A percentile compares a stretch with the other conserved stretches of the same genome.
phyloP scores from a whole-genome alignment of 2,329 filamentous ascomycete species.

The Penicillium sp. region DNA sequence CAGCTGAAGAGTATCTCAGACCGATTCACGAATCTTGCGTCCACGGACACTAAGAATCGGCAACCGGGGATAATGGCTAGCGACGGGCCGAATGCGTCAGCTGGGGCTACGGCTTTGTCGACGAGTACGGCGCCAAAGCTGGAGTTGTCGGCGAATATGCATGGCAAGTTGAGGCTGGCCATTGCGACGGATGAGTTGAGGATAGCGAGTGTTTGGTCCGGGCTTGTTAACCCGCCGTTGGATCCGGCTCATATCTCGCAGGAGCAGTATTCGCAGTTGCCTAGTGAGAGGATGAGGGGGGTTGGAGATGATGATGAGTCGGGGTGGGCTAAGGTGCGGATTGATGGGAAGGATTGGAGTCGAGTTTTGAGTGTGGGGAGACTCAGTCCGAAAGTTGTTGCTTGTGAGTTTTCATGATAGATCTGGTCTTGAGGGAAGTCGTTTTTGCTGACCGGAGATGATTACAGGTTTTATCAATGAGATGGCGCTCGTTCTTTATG shows the following conservation, averaged over 20 bases:
- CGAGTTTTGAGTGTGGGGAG: conserved; percentile 88
- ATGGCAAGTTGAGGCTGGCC: conserved; percentile 76
- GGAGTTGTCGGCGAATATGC: conserved; percentile 90
- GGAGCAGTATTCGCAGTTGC: conserved; percentile 68
- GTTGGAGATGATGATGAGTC: conserved; percentile 68
- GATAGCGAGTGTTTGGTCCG: conserved; percentile 82
- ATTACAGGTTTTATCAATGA: conserved; percentile 45
- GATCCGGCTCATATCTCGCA: conserved; percentile 73
- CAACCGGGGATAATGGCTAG: conserved; percentile 14
- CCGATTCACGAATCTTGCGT: conserved; percentile 83
- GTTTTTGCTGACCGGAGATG: background rate
- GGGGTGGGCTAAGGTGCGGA: conserved; percentile 82
- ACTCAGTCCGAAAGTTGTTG: conserved; percentile 86
- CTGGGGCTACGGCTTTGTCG: conserved; percentile 29
- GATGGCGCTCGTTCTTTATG: conserved; percentile 46
- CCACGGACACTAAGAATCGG: conserved; percentile 31
- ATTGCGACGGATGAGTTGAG: conserved; percentile 80
- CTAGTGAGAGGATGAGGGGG: conserved; percentile 72
- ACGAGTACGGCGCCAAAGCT: conserved; percentile 58
- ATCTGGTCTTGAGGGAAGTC: background rate
- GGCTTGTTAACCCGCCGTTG: conserved; percentile 80
- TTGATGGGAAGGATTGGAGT: conserved; percentile 94
- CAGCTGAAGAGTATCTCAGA: conserved; percentile 94
- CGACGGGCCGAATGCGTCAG: conserved; percentile 30
- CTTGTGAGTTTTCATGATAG: conserved; percentile 58